Percentiles rank a stretch among this genome's conserved stretches.
These are phyloP conservation scores for Vanilla planifolia DNA, from an alignment of 106 monocot genomes.

Conservation along the genomic window DNA sequence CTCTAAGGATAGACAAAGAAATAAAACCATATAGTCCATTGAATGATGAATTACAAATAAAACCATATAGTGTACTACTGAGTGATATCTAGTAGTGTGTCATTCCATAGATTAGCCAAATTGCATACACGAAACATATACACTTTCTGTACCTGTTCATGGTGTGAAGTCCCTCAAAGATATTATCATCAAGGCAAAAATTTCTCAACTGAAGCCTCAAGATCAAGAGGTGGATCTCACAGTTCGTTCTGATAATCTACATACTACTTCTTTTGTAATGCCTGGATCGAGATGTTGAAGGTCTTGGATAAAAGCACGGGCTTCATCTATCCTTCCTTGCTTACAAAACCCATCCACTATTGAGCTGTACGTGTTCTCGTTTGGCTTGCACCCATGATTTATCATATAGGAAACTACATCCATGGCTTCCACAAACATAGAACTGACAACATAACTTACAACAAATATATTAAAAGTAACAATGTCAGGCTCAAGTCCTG, in stretches of 20 bases:
- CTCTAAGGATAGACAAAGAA: too few relatives aligned
- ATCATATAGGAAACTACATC: constrained; percentile 78
- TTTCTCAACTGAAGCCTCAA: background rate
- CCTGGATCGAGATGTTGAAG: constrained; percentile 53
- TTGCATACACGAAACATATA: too few relatives aligned
- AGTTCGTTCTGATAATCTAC: constrained; percentile 41
- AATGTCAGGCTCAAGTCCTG: constrained; percentile 78
- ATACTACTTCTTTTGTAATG: constrained; percentile 34
- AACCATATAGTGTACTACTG: too few relatives aligned
- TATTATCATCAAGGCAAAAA: background rate
- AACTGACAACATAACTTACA: constrained; percentile 63
- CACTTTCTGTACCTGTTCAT: too few relatives aligned
- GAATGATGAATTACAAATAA: too few relatives aligned
- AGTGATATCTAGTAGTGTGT: too few relatives aligned
- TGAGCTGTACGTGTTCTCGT: constrained; percentile 83
- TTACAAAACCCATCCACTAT: constrained; percentile 69
- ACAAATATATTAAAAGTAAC: constrained; percentile 92
- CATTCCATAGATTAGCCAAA: too few relatives aligned
- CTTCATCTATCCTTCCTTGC: constrained; percentile 58
- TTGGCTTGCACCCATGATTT: constrained; percentile 65
- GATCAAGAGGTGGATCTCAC: constrained; percentile 14
- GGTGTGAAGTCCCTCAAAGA: too few relatives aligned
- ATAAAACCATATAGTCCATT: too few relatives aligned
- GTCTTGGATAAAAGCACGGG: constrained; percentile 40
- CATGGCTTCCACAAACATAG: constrained; percentile 88